phyloP scores from a whole-genome alignment of 768 basidiomycete genomes.

The Podaxis carcinomalis region DNA sequence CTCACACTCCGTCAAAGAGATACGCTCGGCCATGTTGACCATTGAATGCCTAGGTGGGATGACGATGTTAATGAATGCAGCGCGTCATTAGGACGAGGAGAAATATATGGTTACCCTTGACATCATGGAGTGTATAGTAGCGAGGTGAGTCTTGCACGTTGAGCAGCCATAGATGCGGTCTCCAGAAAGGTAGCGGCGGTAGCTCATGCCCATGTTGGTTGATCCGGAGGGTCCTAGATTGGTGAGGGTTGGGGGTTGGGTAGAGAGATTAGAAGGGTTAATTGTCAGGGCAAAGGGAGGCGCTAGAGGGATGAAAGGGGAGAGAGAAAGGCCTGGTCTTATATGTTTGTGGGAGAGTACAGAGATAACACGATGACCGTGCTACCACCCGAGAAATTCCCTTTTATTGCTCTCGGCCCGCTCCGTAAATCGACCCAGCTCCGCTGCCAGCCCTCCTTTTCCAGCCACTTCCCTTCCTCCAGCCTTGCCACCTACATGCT shows the following conservation, averaged over 20 bases:
- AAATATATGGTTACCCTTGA: slow-evolving; percentile 58
- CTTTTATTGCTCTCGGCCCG: slow-evolving; percentile 16
- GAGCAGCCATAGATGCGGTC: slow-evolving; percentile 87
- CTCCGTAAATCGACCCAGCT: slow-evolving; percentile 18
- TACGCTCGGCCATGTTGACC: slow-evolving; percentile 96
- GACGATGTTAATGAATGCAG: slow-evolving; percentile 10
- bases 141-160: slow-evolving; percentile 83
- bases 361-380: slow-evolving; percentile 16
- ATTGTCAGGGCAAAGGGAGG: slow-evolving; percentile 9
- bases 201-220: slow-evolving; percentile 80
- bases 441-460: slow-evolving; percentile 3
- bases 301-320: slow-evolving; percentile 4
- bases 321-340: slow-evolving; percentile 10
- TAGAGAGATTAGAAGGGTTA: slow-evolving; percentile 35
- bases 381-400: slow-evolving; percentile 20
- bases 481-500: slow-evolving; percentile 1
- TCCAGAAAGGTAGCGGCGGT: slow-evolving; percentile 81
- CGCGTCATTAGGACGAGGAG: neutral
- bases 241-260: slow-evolving; percentile 23
- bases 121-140: slow-evolving; percentile 89
- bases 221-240: neutral
- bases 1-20: slow-evolving; percentile 92
- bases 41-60: slow-evolving; percentile 77
- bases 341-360: slow-evolving; percentile 20
- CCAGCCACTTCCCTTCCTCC: neutral